Evolutionary conservation across 2,329 filamentous ascomycete species (phyloP), one percentile per base, ranked within the genome.

Genomic region (Cordyceps militaris): DNA sequence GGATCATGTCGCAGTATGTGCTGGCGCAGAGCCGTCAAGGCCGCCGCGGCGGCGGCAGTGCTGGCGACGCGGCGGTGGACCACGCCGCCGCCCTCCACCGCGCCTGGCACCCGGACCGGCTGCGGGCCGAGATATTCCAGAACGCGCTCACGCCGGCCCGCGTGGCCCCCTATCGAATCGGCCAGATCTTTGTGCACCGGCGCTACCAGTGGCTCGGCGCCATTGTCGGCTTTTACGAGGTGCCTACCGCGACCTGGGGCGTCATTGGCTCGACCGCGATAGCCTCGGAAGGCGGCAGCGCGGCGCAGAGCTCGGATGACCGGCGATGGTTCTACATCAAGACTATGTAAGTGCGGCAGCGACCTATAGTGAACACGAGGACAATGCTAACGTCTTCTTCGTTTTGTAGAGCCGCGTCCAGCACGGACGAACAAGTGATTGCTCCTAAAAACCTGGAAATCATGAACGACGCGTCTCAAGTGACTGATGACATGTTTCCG

Each of bases 101-200:
- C 13, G 34, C 13, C 13, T 14, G 34, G 34, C 34, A 13, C 13
- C 61, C 76, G 14, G 80, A 83, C 65, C 67, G 69, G 21, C 62
- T 75, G 23, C 63, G 68, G 59, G 74, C 79, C 40, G 63, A 64
- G 26, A 66, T 65, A 61, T 70, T 64, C 64, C 69, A 70, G 69
- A 66, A 48, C 63, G 66, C n/a, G 54, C 55, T 36, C 50, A 54
- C 7, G 61, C 60, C 57, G 5, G 62, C 61, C 9, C 61, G 66
- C 32, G 61, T 63, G 4, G 65, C 70, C 30, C 64, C 68, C 1
- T 93, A 84, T 69, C 82, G 79, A 52, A 81, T 96, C 50, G 94
- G 94, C 1, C 88, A 95, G 65, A 80, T 96, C 7, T 96, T 97
- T 68, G 81, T 80, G 49, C 94, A 99, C 72, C 84, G 79, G 61